Conservation (phyloP, 2,329 filamentous ascomycete genomes). For the Triangularia setosa region DNA sequence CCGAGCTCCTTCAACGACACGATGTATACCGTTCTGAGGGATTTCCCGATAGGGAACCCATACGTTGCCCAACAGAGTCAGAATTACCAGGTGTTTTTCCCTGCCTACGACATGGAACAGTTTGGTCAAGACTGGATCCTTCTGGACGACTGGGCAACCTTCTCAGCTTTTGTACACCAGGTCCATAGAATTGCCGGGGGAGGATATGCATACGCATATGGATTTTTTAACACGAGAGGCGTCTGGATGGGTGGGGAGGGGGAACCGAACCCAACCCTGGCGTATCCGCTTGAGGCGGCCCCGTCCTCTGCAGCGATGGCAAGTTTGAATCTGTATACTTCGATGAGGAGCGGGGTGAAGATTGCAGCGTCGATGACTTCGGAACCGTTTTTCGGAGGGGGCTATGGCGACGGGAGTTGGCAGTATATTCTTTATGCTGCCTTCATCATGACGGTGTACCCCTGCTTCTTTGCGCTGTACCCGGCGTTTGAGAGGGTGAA, state of each 20-base stretch:
- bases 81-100: no score
- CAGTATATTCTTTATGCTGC: conserved; percentile 26
- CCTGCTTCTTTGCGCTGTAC: conserved; percentile 64
- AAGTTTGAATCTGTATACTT: conserved; percentile 16
- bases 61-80: neutral
- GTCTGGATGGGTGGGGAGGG: conserved; percentile 17
- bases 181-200: neutral
- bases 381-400: neutral
- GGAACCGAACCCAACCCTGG: conserved; percentile 12
- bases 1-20: conserved; percentile 8
- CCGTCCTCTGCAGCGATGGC: neutral
- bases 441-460: conserved; percentile 53
- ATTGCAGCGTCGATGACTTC: neutral
- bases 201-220: no score
- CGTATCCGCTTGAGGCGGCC: neutral
- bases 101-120: neutral
- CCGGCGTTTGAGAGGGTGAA: conserved; percentile 58
- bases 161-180: neutral
- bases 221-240: neutral
- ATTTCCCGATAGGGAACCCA: conserved; percentile 11
- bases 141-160: neutral
- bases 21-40: conserved; percentile 5
- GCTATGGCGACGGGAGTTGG: conserved; percentile 11
- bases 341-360: conserved; percentile 10
- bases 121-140: no score